phyloP scores from a whole-genome alignment of 2,329 filamentous ascomycete species.

The Chaetomiaceae sp. region DNA sequence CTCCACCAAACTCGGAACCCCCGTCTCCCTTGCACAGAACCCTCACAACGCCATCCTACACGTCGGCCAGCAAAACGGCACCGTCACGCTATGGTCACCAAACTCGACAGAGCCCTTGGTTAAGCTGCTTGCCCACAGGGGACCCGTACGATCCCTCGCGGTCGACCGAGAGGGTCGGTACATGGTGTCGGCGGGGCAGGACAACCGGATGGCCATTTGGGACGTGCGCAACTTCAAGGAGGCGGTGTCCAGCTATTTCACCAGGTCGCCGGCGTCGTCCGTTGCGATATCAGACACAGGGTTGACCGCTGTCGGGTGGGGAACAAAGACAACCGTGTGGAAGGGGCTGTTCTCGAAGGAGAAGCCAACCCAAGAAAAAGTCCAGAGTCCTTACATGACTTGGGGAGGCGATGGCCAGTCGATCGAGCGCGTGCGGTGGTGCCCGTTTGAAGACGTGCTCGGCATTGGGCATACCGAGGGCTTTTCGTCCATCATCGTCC shows the following conservation, averaged over 20 bases:
- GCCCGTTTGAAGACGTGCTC: conserved; percentile 89
- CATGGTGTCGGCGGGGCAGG: conserved; percentile 91
- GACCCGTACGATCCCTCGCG: conserved; percentile 79
- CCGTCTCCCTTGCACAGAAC: conserved; percentile 82
- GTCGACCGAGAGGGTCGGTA: conserved; percentile 88
- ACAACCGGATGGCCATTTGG: conserved; percentile 90
- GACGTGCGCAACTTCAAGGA: conserved; percentile 92
- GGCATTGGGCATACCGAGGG: conserved; percentile 80
- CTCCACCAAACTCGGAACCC: conserved; percentile 76
- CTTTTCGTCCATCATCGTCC: conserved; percentile 85
- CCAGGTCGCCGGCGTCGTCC: conserved; percentile 74
- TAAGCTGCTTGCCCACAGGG: conserved; percentile 83
- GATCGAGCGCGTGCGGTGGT: conserved; percentile 82
- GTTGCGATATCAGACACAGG: conserved; percentile 85
- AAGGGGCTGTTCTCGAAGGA: conserved; percentile 80
- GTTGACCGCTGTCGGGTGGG: conserved; percentile 85
- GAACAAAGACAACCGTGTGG: conserved; percentile 86
- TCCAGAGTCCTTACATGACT: conserved; percentile 84
- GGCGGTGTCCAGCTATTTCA: conserved; percentile 76
- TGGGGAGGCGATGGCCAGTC: conserved; percentile 84
- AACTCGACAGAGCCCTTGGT: conserved; percentile 83
- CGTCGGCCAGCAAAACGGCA: conserved; percentile 90
- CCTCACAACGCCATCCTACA: conserved; percentile 89
- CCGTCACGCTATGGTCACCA: conserved; percentile 92
- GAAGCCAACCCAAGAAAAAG: conserved; percentile 66